Base-by-base conservation (phyloP, 495 filamentous ascomycete genomes). In the Bacidia rubella region DNA sequence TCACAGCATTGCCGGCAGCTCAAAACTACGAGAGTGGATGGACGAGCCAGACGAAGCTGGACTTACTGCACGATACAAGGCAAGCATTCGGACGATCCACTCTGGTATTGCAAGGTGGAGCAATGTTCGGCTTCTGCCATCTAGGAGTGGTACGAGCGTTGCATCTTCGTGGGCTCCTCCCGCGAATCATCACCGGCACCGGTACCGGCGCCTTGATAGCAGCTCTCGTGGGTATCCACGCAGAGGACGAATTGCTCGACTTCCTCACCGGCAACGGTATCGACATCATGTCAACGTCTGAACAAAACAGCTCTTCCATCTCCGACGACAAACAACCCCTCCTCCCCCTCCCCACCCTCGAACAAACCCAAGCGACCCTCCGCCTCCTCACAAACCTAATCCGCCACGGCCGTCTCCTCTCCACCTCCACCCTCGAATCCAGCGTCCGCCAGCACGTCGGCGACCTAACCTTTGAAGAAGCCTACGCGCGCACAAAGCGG, bases 381-480 rank as follows among this genome's bases (percentile, higher is more conserved):
- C 73, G 84, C 26, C 76, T 85, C 44, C 56, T 86, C 15, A 69
- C 65, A 45, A 73, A 87, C 48, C 88, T 87, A 52, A 61, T 82
- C 45, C 67, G 66, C 29, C 82, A 86, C 55, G 90, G 90, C 1
- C 82, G 93, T 61, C 85, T 95, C 57, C 73, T 95, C 39, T 87
- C 96, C 65, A 78, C 83, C 2, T 78, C 76, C 46, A 78, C 93
- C 20, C 66, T 97, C 42, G 89, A 94, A 62, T 80, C 90, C 49
- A 92, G 87, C 60, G 85, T 95, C 1, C 74, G 83, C 24, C 78
- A 80, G 11, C 94, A 95, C 59, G 79, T 95, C 2, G 90, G 87
- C 7, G 85, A 94, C 58, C 62, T 95, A 20, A 97, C 90, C 0
- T 97, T 97, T 58, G 87, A 95, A 68, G 90, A 96, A 65, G 90